A percentile compares a stretch with the other conserved stretches of the same genome.
These are phyloP conservation scores for Rhodotorula sp. DNA, from an alignment of 1,284 basidiomycete species.

Conservation along the genomic window DNA sequence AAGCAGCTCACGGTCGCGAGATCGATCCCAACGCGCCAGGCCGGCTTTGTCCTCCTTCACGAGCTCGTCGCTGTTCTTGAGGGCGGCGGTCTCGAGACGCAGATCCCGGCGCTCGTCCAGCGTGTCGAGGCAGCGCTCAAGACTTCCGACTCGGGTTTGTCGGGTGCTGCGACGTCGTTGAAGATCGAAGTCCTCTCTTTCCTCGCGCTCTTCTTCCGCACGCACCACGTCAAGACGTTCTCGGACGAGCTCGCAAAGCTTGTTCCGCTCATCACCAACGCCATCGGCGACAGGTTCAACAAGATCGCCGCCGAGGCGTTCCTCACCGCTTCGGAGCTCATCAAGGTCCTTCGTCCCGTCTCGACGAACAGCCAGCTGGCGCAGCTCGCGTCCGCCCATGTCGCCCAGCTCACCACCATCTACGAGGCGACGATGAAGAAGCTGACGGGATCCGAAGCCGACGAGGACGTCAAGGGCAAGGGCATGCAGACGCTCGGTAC, in stretches of 20 bases:
- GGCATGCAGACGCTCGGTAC: constrained; percentile 82
- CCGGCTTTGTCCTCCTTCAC: constrained; percentile 76
- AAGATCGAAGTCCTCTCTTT: constrained; percentile 76
- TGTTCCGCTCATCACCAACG: constrained; percentile 69
- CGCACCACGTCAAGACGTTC: constrained; percentile 70
- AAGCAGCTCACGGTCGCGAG: constrained; percentile 74
- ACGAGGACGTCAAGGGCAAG: constrained; percentile 80
- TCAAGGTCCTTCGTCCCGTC: constrained; percentile 48
- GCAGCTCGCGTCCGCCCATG: constrained; percentile 51
- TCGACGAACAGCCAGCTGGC: constrained; percentile 47
- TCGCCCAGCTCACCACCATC: constrained; percentile 63
- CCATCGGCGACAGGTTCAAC: constrained; percentile 58
- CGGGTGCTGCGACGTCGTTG: constrained; percentile 48
- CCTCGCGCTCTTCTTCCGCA: constrained; percentile 76
- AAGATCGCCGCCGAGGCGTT: constrained; percentile 71
- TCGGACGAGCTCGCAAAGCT: constrained; percentile 62
- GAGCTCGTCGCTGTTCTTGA: constrained; percentile 75
- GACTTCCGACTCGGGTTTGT: constrained; percentile 45
- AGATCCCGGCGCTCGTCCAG: constrained; percentile 58
- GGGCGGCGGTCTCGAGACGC: constrained; percentile 69
- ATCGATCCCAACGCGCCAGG: constrained; percentile 77
- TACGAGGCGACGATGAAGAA: constrained; percentile 72
- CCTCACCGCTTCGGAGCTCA: constrained; percentile 54
- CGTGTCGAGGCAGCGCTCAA: constrained; percentile 50
- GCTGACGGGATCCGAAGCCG: constrained; percentile 76